Evolutionary conservation across 2,329 filamentous ascomycete genomes (phyloP).

Genomic region (Raffaelea deltoideospora): DNA sequence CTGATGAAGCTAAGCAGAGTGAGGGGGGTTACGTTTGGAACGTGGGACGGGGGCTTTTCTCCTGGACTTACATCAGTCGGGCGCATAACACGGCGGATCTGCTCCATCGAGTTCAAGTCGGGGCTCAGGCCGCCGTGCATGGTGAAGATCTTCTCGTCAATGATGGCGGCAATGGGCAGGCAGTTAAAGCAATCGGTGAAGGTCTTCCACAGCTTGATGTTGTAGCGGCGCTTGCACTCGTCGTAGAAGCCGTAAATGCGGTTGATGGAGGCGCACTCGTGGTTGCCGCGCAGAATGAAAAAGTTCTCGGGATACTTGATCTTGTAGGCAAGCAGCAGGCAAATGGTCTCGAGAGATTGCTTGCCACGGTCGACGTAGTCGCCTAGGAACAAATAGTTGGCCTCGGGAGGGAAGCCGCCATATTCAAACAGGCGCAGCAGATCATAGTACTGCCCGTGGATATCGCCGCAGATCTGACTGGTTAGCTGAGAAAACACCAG

Average conservation of each 20-base stretch:
- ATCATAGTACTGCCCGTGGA: conserved; percentile 98
- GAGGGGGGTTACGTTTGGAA: too few species aligned
- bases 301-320: conserved; percentile 99
- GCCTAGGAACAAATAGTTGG: conserved; percentile 98
- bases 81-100: conserved; percentile 97
- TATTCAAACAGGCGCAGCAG: conserved; percentile 95
- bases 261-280: conserved; percentile 98
- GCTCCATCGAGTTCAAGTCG: conserved; percentile 98
- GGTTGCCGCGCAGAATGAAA: conserved; percentile 95
- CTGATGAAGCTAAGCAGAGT: too few species aligned
- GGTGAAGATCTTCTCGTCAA: conserved; percentile 99
- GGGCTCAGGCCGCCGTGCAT: conserved; percentile 98
- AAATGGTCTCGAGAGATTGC: conserved; percentile 97
- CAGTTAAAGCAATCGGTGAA: conserved; percentile 99
- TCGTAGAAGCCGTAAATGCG: conserved; percentile 99
- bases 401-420: conserved; percentile 92
- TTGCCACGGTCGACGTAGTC: conserved; percentile 99
- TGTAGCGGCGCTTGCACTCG: conserved; percentile 97
- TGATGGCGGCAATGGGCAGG: conserved; percentile 93
- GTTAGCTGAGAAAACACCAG: background rate
- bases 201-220: conserved; percentile 99
- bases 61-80: conserved; percentile 84
- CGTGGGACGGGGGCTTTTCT: too few species aligned
- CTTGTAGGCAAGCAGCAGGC: conserved; percentile 92
- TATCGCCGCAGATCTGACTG: conserved; percentile 88